Evolutionary conservation across 306 rosid genomes (phyloP).

Genomic region (Psophocarpus tetragonolobus): DNA sequence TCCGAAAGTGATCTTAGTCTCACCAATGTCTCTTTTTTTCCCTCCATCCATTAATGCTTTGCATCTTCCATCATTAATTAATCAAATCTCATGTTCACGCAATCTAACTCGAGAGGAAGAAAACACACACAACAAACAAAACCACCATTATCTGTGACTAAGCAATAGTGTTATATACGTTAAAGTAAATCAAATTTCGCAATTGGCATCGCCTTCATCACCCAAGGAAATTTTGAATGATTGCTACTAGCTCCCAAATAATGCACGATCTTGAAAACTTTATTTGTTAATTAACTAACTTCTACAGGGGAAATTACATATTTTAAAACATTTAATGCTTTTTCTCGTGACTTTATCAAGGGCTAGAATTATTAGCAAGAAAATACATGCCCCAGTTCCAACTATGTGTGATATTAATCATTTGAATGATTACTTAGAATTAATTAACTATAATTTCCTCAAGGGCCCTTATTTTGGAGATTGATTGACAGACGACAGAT

Average conservation of each 20-base stretch:
- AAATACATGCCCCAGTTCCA: neutral
- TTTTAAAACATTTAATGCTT: neutral
- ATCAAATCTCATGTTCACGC: conserved; percentile 26
- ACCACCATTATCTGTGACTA: conserved; percentile 13
- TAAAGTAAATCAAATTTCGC: conserved; percentile 9
- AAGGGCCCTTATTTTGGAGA: neutral
- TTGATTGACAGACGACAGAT: neutral
- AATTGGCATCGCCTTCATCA: neutral
- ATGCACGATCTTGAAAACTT: conserved; percentile 26
- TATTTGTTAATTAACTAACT: conserved; percentile 16
- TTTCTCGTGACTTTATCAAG: conserved; percentile 6
- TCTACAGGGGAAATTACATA: neutral
- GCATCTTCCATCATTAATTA: conserved; percentile 36
- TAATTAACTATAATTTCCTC: neutral
- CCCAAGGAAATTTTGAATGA: conserved; percentile 22
- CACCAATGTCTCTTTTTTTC: conserved; percentile 42
- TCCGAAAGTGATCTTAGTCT: conserved; percentile 31
- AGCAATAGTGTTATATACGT: neutral
- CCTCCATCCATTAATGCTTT: conserved; percentile 39
- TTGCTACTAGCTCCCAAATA: conserved; percentile 20
- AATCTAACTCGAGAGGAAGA: conserved; percentile 42
- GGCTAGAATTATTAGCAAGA: neutral
- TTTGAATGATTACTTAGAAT: conserved; percentile 10
- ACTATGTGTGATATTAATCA: neutral
- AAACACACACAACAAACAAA: conserved; percentile 40